Base-by-base conservation (phyloP, 352 stramenopile genomes). In the Pythium biforme region DNA sequence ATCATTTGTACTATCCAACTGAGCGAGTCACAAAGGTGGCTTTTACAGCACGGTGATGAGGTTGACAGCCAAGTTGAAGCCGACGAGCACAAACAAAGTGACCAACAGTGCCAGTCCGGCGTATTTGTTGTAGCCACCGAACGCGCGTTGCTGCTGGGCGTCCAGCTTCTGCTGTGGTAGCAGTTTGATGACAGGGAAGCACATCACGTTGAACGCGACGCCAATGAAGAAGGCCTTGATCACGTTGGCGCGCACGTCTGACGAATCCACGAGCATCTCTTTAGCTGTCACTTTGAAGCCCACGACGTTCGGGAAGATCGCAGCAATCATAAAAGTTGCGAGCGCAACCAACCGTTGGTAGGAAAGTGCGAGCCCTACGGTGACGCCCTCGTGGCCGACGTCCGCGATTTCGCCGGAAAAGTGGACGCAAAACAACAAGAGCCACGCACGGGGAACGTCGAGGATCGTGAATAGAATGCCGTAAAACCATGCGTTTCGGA, bases 331-430 rank as follows among this genome's bases (percentile, higher is more conserved):
- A 29, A 65, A 68, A 2, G 57, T 55, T 1, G 60, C 57, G 10
- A 76, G 53, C 20, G 41, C 67, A 4, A 66, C 62, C 14, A 89
- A 67, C 29, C 54, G 62, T 41, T 86, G 70, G 37, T 81, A 75
- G 4, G 81, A 88, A 11, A 86, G 49, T 4, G 84, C 55, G 12
- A 88, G 41, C 0, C 75, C 77, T 22, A 87, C 71, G 1, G 72
- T 86, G 23, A 74, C 76, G 6, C 79, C 81, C 59, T 89, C 79
- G 19, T 67, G 70, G 5, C 77, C 81, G 4, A 75, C 56, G 25
- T 81, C 64, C 1, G 79, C 65, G 54, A 89, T 80, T 52, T 90
- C 81, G 0, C 75, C 85, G 2, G 69, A 64, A 2, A 70, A 57
- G 12, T 83, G 20, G 37, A 87, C 41, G 0, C 46, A 64, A 39